phyloP scores from a whole-genome alignment of 495 filamentous ascomycete species.

The Peziza echinospora region DNA sequence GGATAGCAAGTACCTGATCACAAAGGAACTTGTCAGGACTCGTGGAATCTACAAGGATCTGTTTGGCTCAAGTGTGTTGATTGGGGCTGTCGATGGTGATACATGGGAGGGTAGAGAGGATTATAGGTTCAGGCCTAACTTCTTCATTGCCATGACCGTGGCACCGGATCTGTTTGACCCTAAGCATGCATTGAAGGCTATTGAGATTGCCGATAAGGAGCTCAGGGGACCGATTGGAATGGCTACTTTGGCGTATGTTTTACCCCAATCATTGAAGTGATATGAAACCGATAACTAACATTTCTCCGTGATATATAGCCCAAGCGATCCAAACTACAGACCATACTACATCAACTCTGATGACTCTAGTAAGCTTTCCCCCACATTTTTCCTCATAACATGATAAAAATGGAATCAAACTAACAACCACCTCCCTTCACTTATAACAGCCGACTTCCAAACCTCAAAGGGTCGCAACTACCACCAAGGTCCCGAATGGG shows the following conservation, averaged over 20 bases:
- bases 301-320: constrained; percentile 17
- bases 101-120: constrained; percentile 59
- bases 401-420: not conserved
- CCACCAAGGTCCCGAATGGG: constrained; percentile 95
- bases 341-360: constrained; percentile 89
- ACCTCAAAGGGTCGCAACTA: constrained; percentile 91
- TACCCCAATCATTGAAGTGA: not conserved
- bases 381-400: not conserved
- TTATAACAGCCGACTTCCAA: constrained; percentile 52
- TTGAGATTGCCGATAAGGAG: constrained; percentile 54
- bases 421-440: not conserved
- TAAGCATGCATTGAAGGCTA: constrained; percentile 49
- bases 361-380: too few relatives aligned
- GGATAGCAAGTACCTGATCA: constrained; percentile 57
- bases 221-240: constrained; percentile 80
- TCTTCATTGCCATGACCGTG: constrained; percentile 86
- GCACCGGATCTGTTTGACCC: constrained; percentile 72
- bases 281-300: not conserved
- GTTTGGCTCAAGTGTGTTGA: constrained; percentile 36
- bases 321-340: constrained; percentile 73
- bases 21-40: constrained; percentile 55
- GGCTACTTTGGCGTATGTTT: constrained; percentile 67
- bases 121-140: constrained; percentile 88
- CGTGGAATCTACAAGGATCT: constrained; percentile 97
- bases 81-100: not conserved